Conservation (phyloP, 805 yeast genomes). For the Lipomyces lipofer region DNA sequence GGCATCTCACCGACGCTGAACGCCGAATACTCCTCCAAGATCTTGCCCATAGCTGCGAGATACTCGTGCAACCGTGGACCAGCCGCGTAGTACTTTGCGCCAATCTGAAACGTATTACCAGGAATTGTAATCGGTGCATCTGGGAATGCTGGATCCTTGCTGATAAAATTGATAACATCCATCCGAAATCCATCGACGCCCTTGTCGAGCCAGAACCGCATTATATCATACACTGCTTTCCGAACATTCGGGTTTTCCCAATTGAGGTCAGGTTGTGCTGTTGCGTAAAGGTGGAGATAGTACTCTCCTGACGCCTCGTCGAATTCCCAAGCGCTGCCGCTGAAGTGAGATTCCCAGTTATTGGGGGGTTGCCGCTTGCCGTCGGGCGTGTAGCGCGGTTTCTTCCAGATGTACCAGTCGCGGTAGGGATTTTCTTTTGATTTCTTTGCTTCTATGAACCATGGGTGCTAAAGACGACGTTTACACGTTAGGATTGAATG, state of each 20-base stretch:
- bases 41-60: slow-evolving; percentile 53
- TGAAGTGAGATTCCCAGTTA: slow-evolving; percentile 56
- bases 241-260: slow-evolving; percentile 55
- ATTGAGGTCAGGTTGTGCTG: slow-evolving; percentile 61
- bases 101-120: slow-evolving; percentile 47
- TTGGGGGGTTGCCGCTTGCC: slow-evolving; percentile 58
- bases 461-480: slow-evolving; percentile 52
- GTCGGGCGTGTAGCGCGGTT: slow-evolving; percentile 44
- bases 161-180: slow-evolving; percentile 56
- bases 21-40: slow-evolving; percentile 49
- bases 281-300: slow-evolving; percentile 56
- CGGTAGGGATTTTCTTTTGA: slow-evolving; percentile 55
- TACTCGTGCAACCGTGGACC: slow-evolving; percentile 62
- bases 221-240: slow-evolving; percentile 49
- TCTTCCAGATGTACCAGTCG: slow-evolving; percentile 64
- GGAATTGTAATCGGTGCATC: slow-evolving; percentile 51
- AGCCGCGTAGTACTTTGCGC: slow-evolving; percentile 42
- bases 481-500: slow-evolving; percentile 29
- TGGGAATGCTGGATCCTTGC: slow-evolving; percentile 48
- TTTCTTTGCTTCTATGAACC: slow-evolving; percentile 59
- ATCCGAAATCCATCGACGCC: slow-evolving; percentile 64
- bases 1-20: slow-evolving; percentile 64
- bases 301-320: slow-evolving; percentile 57
- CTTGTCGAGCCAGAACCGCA: slow-evolving; percentile 55
- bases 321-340: slow-evolving; percentile 53